Conservation (phyloP, 2,329 filamentous ascomycete genomes). For the Talaromyces pinophilus region DNA sequence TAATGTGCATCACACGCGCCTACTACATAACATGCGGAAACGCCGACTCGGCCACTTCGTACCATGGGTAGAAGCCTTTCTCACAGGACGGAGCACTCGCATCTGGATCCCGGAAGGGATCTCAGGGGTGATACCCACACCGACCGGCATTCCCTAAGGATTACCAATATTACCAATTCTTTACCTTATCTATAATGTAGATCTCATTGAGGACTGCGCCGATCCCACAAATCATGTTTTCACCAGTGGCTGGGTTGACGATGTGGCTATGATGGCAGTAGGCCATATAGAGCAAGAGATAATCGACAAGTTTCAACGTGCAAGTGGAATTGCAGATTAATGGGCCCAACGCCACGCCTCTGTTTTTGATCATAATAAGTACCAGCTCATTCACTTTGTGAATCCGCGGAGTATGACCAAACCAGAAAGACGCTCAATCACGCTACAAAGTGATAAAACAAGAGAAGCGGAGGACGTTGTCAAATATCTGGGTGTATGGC, state of each 20-base stretch:
- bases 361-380: background rate
- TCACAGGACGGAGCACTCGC: background rate
- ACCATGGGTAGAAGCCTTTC: background rate
- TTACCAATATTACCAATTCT: no score
- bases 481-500: background rate
- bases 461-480: background rate
- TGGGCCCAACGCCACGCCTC: background rate
- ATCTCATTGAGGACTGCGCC: background rate
- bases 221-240: background rate
- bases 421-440: background rate
- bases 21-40: background rate
- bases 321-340: background rate
- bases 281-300: background rate
- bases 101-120: background rate
- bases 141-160: no score
- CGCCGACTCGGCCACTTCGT: background rate
- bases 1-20: background rate
- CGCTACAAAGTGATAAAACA: no score
- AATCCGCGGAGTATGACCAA: background rate
- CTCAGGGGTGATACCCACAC: no score
- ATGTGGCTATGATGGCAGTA: background rate
- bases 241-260: background rate
- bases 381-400: constrained; percentile 2
- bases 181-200: background rate
- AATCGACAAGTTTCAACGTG: background rate